Evolutionary conservation across 2,329 filamentous ascomycete species (phyloP).

Genomic region (Orbilia javanica): DNA sequence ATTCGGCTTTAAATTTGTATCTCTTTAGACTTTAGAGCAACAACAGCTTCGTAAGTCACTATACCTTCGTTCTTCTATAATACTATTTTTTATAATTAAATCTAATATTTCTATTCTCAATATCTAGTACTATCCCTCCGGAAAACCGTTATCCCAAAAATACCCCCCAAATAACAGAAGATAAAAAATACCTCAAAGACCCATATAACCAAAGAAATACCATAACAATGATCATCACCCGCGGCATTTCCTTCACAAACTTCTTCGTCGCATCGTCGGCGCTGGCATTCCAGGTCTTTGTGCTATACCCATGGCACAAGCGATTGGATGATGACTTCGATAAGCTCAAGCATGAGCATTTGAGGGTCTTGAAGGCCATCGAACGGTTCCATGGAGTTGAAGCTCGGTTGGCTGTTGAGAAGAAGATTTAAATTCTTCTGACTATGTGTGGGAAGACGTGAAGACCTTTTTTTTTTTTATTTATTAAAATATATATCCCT

Average conservation of each 20-base stretch:
- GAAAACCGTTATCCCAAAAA: neutral
- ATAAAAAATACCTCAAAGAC: conserved; percentile 18
- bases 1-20: neutral
- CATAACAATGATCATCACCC: conserved; percentile 45
- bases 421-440: conserved; percentile 4
- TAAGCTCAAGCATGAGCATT: conserved; percentile 72
- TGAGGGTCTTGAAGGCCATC: conserved; percentile 38
- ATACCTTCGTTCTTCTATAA: neutral
- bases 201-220: neutral
- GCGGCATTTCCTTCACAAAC: conserved; percentile 72
- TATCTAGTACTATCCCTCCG: neutral
- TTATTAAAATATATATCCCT: neutral
- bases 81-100: neutral
- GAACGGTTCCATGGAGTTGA: conserved; percentile 15
- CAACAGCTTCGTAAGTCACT: neutral
- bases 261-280: conserved; percentile 76
- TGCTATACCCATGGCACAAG: conserved; percentile 79
- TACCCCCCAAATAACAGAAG: neutral
- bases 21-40: neutral
- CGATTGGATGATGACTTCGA: conserved; percentile 74
- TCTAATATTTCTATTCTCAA: neutral
- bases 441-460: too few species aligned
- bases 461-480: neutral
- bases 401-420: neutral
- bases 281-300: conserved; percentile 76